These are phyloP conservation scores for Kwoniella newhampshirensis DNA, from an alignment of 768 basidiomycete genomes.

Conservation along the genomic window DNA sequence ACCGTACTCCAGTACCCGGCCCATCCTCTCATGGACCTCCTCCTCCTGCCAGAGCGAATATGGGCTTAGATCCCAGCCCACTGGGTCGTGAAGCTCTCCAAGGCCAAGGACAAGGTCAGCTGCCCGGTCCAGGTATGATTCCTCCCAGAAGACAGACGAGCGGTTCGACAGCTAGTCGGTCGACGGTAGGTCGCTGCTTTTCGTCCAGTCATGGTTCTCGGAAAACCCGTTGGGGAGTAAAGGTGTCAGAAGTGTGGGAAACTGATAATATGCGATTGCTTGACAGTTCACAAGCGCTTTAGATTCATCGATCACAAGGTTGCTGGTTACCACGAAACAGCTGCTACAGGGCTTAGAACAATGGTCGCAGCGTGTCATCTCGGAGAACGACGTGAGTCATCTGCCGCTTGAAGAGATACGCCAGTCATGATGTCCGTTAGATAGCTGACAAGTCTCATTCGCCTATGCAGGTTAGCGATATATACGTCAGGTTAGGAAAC, in stretches of 20 bases:
- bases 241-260: no score
- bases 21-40: constrained; percentile 19
- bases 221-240: no score
- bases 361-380: constrained; percentile 44
- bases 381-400: constrained; percentile 43
- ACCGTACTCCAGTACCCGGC: constrained; percentile 30
- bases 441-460: no score
- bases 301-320: constrained; percentile 85
- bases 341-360: constrained; percentile 66
- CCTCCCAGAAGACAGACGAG: constrained; percentile 3
- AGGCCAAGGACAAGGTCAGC: not conserved
- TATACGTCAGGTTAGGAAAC: constrained; percentile 93
- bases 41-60: constrained; percentile 8
- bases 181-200: constrained; percentile 7
- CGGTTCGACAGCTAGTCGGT: constrained; percentile 2
- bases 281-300: constrained; percentile 20
- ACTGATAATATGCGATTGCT: not conserved
- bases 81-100: constrained; percentile 11
- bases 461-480: constrained; percentile 75
- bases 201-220: no score
- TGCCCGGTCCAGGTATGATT: not conserved
- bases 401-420: no score
- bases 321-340: constrained; percentile 90
- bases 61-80: constrained; percentile 22
- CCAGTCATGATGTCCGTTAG: no score